Conservation (phyloP, 345 rosid genomes). For the Gynandropsis gynandra region DNA sequence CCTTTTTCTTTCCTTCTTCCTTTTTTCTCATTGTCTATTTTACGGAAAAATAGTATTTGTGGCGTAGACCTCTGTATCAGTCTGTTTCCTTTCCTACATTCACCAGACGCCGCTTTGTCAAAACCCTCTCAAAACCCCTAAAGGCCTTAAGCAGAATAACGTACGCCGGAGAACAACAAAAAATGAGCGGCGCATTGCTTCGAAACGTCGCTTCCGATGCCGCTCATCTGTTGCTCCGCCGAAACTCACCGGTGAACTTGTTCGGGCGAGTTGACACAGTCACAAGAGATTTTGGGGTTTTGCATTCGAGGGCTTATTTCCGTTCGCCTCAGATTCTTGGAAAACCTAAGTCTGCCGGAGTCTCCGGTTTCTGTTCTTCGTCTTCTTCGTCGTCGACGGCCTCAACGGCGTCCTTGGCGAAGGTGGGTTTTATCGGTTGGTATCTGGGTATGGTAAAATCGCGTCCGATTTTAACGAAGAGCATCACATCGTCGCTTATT, state of each 20-base stretch:
- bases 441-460: slow-evolving; percentile 80
- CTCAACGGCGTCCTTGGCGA: slow-evolving; percentile 27
- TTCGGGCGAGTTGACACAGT: slow-evolving; percentile 5
- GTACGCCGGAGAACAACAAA: slow-evolving; percentile 9
- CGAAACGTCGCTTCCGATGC: slow-evolving; percentile 25
- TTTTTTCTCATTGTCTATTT: too few species aligned
- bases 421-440: slow-evolving; percentile 62
- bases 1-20: too few species aligned
- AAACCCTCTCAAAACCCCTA: slow-evolving; percentile 18
- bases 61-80: too few species aligned
- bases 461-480: slow-evolving; percentile 71
- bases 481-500: slow-evolving; percentile 55
- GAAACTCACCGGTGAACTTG: neutral
- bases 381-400: slow-evolving; percentile 30
- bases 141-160: slow-evolving; percentile 6
- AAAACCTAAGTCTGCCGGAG: slow-evolving; percentile 30
- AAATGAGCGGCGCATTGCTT: slow-evolving; percentile 38
- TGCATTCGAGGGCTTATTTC: slow-evolving; percentile 39
- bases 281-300: slow-evolving; percentile 12
- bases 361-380: slow-evolving; percentile 28
- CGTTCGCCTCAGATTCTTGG: slow-evolving; percentile 32
- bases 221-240: slow-evolving; percentile 20
- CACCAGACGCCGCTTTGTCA: slow-evolving; percentile 11
- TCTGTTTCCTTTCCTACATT: too few species aligned
- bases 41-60: too few species aligned